Evolutionary conservation across 768 basidiomycete species (phyloP), one percentile per base, ranked within the genome.

Genomic region (Mycena vulgaris): DNA sequence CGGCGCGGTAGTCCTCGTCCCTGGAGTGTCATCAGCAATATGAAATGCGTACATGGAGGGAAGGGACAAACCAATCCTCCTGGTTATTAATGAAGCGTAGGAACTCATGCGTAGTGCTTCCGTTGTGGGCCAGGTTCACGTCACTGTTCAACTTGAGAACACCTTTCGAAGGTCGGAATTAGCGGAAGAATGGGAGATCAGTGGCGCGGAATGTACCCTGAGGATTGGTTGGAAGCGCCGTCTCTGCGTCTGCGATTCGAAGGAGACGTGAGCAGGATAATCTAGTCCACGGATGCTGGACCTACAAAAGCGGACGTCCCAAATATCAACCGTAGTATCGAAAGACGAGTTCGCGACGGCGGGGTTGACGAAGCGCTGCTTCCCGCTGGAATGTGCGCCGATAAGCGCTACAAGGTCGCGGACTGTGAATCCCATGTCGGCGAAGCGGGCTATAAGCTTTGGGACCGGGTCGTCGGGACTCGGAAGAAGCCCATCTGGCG

Each of bases 261-360:
- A 9, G 5, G 8, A 5, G 30, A 16, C 23, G n/a, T 3, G 27
- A 14, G n/a, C 40, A 45, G 42, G 30, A 5, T 0, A 37, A 3
- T 7, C 9, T 17, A 3, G n/a, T n/a, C 21, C 28, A 33, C 45
- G 4, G 8, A 45, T n/a, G 17, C 8, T 16, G 27, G 9, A 62
- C 71, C 17, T 28, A 72, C 71, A 73, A 39, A 70, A 73, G 5
- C 49, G 35, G 28, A 70, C 64, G 35, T 73, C 72, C 71, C 71
- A 73, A 25, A 73, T 30, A 40, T 70, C 68, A 25, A 61, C 53
- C 5, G 71, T 70, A 19, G 58, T 66, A 39, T 73, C 72, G 33
- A 73, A 66, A 4, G 64, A 9, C 5, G 56, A 39, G 5, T 49
- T 49, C 4, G 35, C 49, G 7, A 35, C 10, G 5, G 49, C 8